A percentile compares a stretch with the other conserved stretches of the same genome.
Evolutionary conservation across 345 rosid species (phyloP).

Genomic region (Ricinus communis): DNA sequence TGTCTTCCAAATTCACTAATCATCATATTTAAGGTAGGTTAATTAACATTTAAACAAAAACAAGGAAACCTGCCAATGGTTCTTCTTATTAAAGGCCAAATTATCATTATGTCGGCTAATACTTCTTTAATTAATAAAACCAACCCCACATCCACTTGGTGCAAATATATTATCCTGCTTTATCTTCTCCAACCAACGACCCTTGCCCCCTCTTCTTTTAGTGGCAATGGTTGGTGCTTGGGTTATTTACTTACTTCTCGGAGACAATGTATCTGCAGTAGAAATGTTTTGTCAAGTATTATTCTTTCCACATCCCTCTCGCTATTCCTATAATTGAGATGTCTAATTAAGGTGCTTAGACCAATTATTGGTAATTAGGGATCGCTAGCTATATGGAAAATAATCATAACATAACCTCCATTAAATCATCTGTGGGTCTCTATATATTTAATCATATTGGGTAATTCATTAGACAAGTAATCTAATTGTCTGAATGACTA

Average conservation of each 20-base stretch:
- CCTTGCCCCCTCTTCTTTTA: neutral
- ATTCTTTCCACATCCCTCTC: neutral
- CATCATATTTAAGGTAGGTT: constrained; percentile 10
- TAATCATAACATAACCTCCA: neutral
- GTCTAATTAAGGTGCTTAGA: neutral
- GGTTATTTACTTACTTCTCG: neutral
- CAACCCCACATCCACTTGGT: constrained; percentile 15
- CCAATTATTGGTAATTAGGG: neutral
- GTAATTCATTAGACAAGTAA: no score
- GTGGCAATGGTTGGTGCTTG: neutral
- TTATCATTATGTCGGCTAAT: constrained; percentile 18
- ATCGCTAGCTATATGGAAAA: neutral
- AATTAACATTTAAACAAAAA: constrained; percentile 2
- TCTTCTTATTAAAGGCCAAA: neutral
- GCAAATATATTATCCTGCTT: neutral
- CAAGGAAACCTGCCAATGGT: neutral
- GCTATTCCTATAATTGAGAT: neutral
- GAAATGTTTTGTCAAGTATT: neutral
- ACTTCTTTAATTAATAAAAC: neutral
- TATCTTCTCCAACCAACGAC: constrained; percentile 15
- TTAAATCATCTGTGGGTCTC: neutral
- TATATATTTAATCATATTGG: neutral
- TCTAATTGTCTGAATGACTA: no score
- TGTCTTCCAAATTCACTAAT: constrained; percentile 17
- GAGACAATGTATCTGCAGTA: neutral